These are phyloP conservation scores for Alopecurus myosuroides DNA, from an alignment of 176 grass and related monocot genomes.

Conservation along the genomic window DNA sequence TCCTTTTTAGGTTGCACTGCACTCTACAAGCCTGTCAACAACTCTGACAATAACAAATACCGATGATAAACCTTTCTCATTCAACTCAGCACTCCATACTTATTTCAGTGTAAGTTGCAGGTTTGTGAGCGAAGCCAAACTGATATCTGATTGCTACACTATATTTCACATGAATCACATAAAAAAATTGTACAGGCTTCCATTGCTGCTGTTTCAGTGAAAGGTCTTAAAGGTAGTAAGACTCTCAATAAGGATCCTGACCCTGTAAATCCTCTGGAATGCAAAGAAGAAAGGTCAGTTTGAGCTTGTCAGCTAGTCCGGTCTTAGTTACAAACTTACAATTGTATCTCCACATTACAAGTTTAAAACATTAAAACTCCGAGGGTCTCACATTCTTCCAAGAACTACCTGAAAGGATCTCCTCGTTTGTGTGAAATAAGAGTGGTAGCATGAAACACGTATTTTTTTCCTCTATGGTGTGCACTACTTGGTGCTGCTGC, in stretches of 20 bases:
- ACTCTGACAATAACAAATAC: slow-evolving; percentile 73
- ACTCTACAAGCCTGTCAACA: slow-evolving; percentile 68
- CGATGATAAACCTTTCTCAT: slow-evolving; percentile 70
- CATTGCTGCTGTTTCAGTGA: slow-evolving; percentile 66
- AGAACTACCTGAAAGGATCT: neutral
- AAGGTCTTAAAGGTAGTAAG: slow-evolving; percentile 88
- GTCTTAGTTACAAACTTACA: neutral
- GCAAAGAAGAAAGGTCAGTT: slow-evolving; percentile 77
- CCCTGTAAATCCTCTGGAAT: slow-evolving; percentile 77
- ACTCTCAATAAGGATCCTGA: slow-evolving; percentile 92
- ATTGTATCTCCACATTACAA: slow-evolving; percentile 1
- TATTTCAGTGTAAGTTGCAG: slow-evolving; percentile 80
- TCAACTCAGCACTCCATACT: slow-evolving; percentile 87
- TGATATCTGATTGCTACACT: neutral
- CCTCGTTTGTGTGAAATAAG: neutral
- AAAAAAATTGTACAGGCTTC: slow-evolving; percentile 60
- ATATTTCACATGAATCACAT: slow-evolving; percentile 4
- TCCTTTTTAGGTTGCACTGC: slow-evolving; percentile 56
- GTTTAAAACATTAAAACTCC: slow-evolving; percentile 5
- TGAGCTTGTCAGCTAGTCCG: neutral
- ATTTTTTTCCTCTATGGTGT: neutral
- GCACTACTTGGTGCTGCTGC: neutral
- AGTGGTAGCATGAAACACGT: neutral
- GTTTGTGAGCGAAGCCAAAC: neutral
- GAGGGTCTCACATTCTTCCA: neutral